These are phyloP conservation scores for Mycena sp. DNA, from an alignment of 1,284 basidiomycete genomes.

Conservation along the genomic window DNA sequence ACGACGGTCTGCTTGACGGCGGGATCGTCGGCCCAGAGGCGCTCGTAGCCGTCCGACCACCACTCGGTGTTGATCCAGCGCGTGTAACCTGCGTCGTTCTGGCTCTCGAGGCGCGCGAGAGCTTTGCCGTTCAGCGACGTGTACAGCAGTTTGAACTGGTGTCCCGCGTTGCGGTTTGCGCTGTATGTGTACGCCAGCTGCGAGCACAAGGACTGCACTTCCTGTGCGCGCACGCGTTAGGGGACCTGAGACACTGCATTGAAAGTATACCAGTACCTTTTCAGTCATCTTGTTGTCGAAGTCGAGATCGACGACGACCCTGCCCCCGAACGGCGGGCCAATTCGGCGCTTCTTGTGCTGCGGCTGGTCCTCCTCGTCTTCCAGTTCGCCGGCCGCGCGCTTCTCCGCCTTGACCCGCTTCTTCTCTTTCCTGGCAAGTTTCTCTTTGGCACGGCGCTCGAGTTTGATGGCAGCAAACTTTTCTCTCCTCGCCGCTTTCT, in stretches of 20 bases:
- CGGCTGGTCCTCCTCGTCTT: slow-evolving; percentile 52
- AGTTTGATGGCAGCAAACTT: slow-evolving; percentile 74
- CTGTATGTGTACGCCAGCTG: slow-evolving; percentile 93
- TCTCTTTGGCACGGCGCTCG: slow-evolving; percentile 80
- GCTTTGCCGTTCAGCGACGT: slow-evolving; percentile 83
- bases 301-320: slow-evolving; percentile 88
- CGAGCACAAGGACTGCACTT: slow-evolving; percentile 86
- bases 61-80: slow-evolving; percentile 87
- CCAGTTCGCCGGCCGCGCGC: slow-evolving; percentile 62
- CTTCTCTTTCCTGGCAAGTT: slow-evolving; percentile 75
- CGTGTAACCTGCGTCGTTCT: slow-evolving; percentile 75
- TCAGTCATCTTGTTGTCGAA: slow-evolving; percentile 97
- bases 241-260: not conserved
- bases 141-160: slow-evolving; percentile 82
- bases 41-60: slow-evolving; percentile 79
- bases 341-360: slow-evolving; percentile 54
- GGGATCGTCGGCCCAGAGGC: slow-evolving; percentile 61
- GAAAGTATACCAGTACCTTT: slow-evolving; percentile 82
- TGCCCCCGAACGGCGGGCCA: slow-evolving; percentile 70
- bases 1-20: slow-evolving; percentile 67
- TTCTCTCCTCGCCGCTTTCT: slow-evolving; percentile 78
- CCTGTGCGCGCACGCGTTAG: slow-evolving; percentile 56
- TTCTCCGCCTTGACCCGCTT: slow-evolving; percentile 64
- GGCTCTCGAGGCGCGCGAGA: slow-evolving; percentile 70
- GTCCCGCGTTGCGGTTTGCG: slow-evolving; percentile 77